Base-by-base conservation (phyloP, 495 filamentous ascomycete genomes). In the Penicillium salamii region DNA sequence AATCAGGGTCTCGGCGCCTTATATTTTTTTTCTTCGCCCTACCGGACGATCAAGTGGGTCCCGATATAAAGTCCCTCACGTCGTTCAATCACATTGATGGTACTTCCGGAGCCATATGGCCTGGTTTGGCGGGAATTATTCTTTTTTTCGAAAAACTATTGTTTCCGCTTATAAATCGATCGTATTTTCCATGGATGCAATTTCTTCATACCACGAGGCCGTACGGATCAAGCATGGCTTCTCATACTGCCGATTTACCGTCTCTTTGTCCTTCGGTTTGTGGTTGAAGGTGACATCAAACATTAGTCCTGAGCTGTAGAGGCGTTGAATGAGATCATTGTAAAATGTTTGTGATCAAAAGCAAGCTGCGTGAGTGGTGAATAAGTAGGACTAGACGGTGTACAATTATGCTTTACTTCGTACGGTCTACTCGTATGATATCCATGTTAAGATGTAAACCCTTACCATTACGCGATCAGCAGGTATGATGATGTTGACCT, bases 401-500 rank as follows among this genome's bases (percentile, higher is more conserved):
- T n/a, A n/a, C n/a, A n/a, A n/a, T n/a, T n/a, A n/a, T n/a, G n/a
- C n/a, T n/a, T n/a, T n/a, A n/a, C n/a, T n/a, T n/a, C n/a, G n/a
- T n/a, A n/a, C n/a, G n/a, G n/a, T n/a, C n/a, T n/a, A n/a, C n/a
- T n/a, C n/a, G n/a, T n/a, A n/a, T n/a, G n/a, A n/a, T n/a, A n/a
- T n/a, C n/a, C n/a, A n/a, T n/a, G n/a, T n/a, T n/a, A n/a, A n/a
- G 11, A 7, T 13, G 23, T 8, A 7, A 5, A 46, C 19, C 15
- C 12, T 21, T 20, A 11, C 24, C n/a, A 38, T 38, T 29, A 18
- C 9, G 12, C 13, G 42, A 45, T 45, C 31, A 9, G 33, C 20
- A 62, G 57, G 59, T 20, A 48, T 23, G 29, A 56, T 55, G 52
- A 55, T 61, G 46, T 43, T 20, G 24, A 15, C 15, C 9, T 24